Evolutionary conservation across 306 rosid genomes (phyloP), one percentile per base, ranked within the genome.

Genomic region (Pterocarpus santalinus): DNA sequence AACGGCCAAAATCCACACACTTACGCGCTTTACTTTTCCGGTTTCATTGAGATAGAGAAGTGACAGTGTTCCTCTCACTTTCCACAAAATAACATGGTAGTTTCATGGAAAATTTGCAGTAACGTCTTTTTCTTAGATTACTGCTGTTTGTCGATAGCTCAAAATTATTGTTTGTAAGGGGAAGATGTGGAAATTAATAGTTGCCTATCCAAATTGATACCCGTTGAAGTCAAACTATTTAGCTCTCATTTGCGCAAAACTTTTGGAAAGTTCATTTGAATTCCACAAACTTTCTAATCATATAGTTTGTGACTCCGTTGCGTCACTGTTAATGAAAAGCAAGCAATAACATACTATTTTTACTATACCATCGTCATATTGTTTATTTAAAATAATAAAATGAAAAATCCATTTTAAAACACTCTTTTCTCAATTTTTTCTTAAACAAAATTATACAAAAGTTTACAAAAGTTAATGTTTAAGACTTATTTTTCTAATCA

Each of bases 51-150:
- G 3, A 17, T 6, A 22, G 60, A 39, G 33, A 58, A 34, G 51
- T 1, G 22, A 68, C 58, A 43, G 1, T 65, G 17, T 52, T 77
- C 33, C 55, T 43, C 16, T 57, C 75, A 30, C 22, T 83, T 81
- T 83, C 87, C 77, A 34, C 63, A 49, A 38, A 73, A 56, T 53
- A 39, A 51, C 85, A 7, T 1, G 41, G 89, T 9, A 82, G 7
- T 75, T 88, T 85, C 88, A 22, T 44, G 80, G 88, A 85, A 85
- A 62, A 4, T 61, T 79, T 80, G 65, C 28, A 61, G 0, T 2
- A 41, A 8, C n/a, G 7, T 57, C 28, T n/a, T 57, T 10, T 17
- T 57, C 28, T 36, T 12, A 0, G 2, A 10, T 12, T 22, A 13
- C 30, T 4, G 0, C 5, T 7, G 9, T 36, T 53, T 43, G 73